Evolutionary conservation across 2,329 filamentous ascomycete species (phyloP).

Genomic region (Trichoderma atroviride): DNA sequence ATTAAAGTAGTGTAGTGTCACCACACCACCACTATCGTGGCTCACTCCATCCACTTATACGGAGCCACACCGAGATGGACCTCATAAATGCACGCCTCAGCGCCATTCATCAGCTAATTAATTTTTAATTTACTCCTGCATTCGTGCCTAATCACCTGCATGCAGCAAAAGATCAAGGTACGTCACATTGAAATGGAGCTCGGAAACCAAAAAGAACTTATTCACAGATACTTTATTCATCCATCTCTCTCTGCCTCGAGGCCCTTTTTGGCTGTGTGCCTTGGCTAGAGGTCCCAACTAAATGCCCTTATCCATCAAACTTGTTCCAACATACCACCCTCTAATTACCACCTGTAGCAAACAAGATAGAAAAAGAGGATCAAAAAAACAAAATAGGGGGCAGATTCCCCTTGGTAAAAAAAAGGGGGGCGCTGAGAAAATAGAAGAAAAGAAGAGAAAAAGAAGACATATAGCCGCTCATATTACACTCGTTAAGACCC

Average conservation of each 20-base stretch:
- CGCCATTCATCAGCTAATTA: background rate
- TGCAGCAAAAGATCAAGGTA: background rate
- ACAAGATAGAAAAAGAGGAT: background rate
- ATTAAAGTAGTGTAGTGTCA: background rate
- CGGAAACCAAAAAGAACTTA: background rate
- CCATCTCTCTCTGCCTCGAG: conserved; percentile 3
- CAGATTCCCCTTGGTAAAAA: background rate
- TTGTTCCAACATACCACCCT: conserved; percentile 7
- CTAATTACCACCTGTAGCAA: conserved; percentile 20
- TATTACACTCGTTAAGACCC: conserved; percentile 20
- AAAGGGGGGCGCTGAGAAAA: background rate
- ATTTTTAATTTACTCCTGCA: background rate
- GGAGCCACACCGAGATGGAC: background rate
- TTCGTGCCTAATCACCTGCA: background rate
- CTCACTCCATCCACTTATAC: background rate
- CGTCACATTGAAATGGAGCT: background rate
- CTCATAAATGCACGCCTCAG: background rate
- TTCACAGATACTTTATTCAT: conserved; percentile 12
- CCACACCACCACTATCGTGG: background rate
- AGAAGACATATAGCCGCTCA: conserved; percentile 21
- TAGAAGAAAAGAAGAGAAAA: background rate
- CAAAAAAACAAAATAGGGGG: background rate
- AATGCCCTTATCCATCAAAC: background rate
- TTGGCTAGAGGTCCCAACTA: background rate
- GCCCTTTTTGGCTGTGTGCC: background rate